Evolutionary conservation across 441 rosid genomes (phyloP).

Genomic region (Pelargonium myrrhifolium): DNA sequence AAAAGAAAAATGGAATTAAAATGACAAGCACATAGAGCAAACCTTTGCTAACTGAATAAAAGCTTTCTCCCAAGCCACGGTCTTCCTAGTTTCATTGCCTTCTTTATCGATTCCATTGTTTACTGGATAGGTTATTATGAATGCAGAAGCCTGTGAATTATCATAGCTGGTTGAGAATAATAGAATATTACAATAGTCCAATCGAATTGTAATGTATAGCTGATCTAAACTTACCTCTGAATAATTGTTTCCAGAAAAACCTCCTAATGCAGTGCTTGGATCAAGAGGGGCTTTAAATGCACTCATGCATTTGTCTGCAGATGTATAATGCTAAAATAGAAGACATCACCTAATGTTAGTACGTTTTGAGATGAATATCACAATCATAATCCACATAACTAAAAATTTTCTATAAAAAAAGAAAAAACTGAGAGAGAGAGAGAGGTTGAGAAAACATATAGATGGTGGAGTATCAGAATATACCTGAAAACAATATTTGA

Average conservation of each 20-base stretch:
- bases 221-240: slow-evolving; percentile 56
- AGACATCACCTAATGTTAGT: slow-evolving; percentile 15
- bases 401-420: background rate
- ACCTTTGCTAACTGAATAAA: slow-evolving; percentile 88
- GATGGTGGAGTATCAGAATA: slow-evolving; percentile 8
- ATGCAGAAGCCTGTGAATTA: slow-evolving; percentile 85
- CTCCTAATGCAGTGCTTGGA: slow-evolving; percentile 94
- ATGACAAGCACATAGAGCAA: slow-evolving; percentile 19
- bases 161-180: slow-evolving; percentile 10
- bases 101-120: slow-evolving; percentile 60
- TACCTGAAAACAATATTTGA: slow-evolving; percentile 94
- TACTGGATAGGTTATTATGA: slow-evolving; percentile 85
- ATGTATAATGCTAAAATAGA: slow-evolving; percentile 74
- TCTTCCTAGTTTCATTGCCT: slow-evolving; percentile 63
- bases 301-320: slow-evolving; percentile 85
- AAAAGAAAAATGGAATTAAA: slow-evolving; percentile 5
- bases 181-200: slow-evolving; percentile 8
- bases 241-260: slow-evolving; percentile 78
- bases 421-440: background rate
- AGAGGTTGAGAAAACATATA: background rate
- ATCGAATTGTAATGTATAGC: slow-evolving; percentile 15
- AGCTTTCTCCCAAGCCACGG: slow-evolving; percentile 96
- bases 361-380: slow-evolving; percentile 9
- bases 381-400: background rate
- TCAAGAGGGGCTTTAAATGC: slow-evolving; percentile 97